Evolutionary conservation across 768 basidiomycete species (phyloP), one percentile per base, ranked within the genome.

Genomic region (Agaricus bisporus): DNA sequence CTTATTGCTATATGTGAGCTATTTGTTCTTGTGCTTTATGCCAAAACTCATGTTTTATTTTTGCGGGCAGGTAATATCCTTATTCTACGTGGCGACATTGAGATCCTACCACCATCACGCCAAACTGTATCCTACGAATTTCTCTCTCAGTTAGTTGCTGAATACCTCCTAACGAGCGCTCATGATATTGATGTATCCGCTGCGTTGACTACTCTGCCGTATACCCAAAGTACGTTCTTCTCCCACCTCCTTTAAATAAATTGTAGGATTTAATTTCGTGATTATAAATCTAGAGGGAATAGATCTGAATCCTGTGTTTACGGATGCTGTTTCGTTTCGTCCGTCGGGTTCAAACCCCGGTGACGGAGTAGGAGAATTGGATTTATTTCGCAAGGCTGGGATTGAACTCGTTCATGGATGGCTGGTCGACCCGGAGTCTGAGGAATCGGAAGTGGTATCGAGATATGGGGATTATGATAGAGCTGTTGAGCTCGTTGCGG

Each of bases 381-480:
- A 87, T 55, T 79, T 97, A 7, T 97, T 97, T 61, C 72, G 83
- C n/a, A 83, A 89, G 41, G 88, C 83, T 0, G 84, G 83, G 8
- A 89, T 95, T 41, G 70, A 79, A 5, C 81, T 97, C 38, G 83
- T 93, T 1, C 93, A 95, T 55, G 94, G 94, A 1, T 97, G 94
- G 94, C 77, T 88, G 14, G 82, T 82, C n/a, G 86, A 88, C 57
- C 85, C 85, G 0, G 75, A 73, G 2, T 82, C 80, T 54, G 68
- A 75, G 0, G 89, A 91, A 63, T 76, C 79, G 9, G 59, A 59
- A 0, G 79, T 78, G 0, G 68, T 92, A 36, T 61, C 74, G 29
- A 72, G 73, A 3, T 70, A 77, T 0, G 69, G 77, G 48, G 85
- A 88, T 65, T 93, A 91, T 55, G 90, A 94, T 63, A 78, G 70